phyloP scores from a whole-genome alignment of 768 basidiomycete genomes.

The Boletus subparvulus region DNA sequence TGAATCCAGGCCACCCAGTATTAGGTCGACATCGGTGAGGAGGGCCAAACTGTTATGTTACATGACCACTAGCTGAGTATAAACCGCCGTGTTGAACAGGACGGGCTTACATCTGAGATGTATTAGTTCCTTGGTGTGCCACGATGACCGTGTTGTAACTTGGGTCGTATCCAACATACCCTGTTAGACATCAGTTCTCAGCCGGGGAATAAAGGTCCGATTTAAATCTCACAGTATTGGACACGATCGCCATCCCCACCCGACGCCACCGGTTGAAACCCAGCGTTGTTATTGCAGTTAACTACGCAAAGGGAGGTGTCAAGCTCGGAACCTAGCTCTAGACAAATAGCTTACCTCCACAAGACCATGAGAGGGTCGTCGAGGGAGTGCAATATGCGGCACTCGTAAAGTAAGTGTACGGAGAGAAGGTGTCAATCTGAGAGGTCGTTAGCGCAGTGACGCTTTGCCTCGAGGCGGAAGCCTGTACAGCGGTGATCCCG shows the following conservation, averaged over 20 bases:
- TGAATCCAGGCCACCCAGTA: constrained; percentile 33
- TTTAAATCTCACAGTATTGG: constrained; percentile 42
- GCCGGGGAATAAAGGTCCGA: no score
- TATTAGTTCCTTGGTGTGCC: constrained; percentile 34
- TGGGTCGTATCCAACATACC: constrained; percentile 43
- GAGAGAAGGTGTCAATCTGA: constrained; percentile 42
- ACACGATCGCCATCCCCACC: constrained; percentile 43
- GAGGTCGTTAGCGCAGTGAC: constrained; percentile 38
- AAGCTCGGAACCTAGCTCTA: background rate
- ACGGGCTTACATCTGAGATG: constrained; percentile 36
- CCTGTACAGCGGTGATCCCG: background rate
- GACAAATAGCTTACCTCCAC: constrained; percentile 42
- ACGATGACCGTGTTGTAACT: constrained; percentile 33
- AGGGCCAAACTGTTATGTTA: constrained; percentile 29
- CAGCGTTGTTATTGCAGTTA: constrained; percentile 42
- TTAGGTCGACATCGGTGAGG: constrained; percentile 41
- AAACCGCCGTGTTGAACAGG: constrained; percentile 37
- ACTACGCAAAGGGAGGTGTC: constrained; percentile 18
- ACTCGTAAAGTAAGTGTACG: constrained; percentile 50
- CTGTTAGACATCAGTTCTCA: background rate
- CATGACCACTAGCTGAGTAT: constrained; percentile 7
- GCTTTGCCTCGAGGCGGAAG: constrained; percentile 30
- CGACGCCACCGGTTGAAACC: constrained; percentile 43
- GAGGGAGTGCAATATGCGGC: constrained; percentile 47
- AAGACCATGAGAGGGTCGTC: constrained; percentile 45